phyloP scores from a whole-genome alignment of 805 yeast genomes.

The Zygosaccharomyces pseudorouxii region DNA sequence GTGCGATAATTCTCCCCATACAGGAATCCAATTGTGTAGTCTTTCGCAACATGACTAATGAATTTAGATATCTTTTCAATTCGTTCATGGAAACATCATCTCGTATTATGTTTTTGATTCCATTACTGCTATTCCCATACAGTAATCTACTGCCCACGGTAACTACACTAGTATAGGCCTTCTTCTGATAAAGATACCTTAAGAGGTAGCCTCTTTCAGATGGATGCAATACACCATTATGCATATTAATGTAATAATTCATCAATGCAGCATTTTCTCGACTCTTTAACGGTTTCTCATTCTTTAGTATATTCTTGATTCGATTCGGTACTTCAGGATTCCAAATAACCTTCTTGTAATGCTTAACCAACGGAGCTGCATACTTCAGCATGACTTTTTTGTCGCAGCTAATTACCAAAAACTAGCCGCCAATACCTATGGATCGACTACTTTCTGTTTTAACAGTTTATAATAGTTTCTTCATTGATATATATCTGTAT shows the following conservation, averaged over 20 bases:
- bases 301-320: constrained; percentile 9
- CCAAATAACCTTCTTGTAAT: constrained; percentile 10
- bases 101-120: constrained; percentile 5
- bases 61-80: constrained; percentile 18
- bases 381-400: constrained; percentile 15
- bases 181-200: constrained; percentile 17
- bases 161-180: constrained; percentile 17
- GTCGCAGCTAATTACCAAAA: not conserved
- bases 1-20: constrained; percentile 20
- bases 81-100: constrained; percentile 20
- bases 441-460: not conserved
- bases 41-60: constrained; percentile 16
- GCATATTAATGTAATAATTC: constrained; percentile 1
- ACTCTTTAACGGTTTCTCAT: constrained; percentile 6
- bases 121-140: constrained; percentile 7
- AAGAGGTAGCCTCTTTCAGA: constrained; percentile 19
- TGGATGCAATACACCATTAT: not conserved
- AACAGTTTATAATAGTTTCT: not conserved
- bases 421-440: not conserved
- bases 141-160: constrained; percentile 18
- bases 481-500: not conserved
- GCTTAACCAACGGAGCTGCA: constrained; percentile 17
- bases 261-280: constrained; percentile 8
- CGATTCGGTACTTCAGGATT: constrained; percentile 10
- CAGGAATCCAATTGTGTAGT: constrained; percentile 12